Percentiles rank a stretch among this genome's conserved stretches.
Evolutionary conservation across 306 rosid genomes (phyloP).

Genomic region (Prunus kanzakura): DNA sequence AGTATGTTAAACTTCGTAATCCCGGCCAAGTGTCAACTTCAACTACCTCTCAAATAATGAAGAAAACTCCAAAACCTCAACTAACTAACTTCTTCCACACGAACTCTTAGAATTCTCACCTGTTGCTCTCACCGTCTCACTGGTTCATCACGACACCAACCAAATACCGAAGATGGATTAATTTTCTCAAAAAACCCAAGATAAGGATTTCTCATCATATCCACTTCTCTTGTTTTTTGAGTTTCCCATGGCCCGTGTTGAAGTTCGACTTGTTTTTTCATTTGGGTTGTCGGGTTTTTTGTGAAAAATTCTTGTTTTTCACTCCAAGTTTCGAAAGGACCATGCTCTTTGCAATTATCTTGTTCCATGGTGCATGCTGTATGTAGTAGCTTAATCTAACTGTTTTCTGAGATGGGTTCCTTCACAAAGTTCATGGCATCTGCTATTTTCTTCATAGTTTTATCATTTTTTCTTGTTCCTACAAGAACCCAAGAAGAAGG

Average conservation of each 20-base stretch:
- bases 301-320: constrained; percentile 12
- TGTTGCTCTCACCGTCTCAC: constrained; percentile 12
- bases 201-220: neutral
- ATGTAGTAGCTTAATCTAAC: constrained; percentile 14
- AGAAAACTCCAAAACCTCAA: constrained; percentile 15
- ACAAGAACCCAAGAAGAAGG: constrained; percentile 49
- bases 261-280: neutral
- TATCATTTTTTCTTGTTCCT: constrained; percentile 32
- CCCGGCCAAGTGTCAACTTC: neutral
- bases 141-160: neutral
- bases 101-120: neutral
- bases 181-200: neutral
- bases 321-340: neutral
- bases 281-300: constrained; percentile 2
- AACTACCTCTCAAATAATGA: neutral
- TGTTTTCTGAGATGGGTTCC: constrained; percentile 28
- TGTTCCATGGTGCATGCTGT: neutral
- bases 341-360: neutral
- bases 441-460: constrained; percentile 16
- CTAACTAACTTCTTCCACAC: constrained; percentile 12
- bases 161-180: neutral
- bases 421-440: constrained; percentile 29
- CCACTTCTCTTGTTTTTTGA: neutral
- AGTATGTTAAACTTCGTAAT: too few species aligned
- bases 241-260: neutral